These are phyloP conservation scores for Asterophora parasitica DNA, from an alignment of 768 basidiomycete species.

Conservation along the genomic window DNA sequence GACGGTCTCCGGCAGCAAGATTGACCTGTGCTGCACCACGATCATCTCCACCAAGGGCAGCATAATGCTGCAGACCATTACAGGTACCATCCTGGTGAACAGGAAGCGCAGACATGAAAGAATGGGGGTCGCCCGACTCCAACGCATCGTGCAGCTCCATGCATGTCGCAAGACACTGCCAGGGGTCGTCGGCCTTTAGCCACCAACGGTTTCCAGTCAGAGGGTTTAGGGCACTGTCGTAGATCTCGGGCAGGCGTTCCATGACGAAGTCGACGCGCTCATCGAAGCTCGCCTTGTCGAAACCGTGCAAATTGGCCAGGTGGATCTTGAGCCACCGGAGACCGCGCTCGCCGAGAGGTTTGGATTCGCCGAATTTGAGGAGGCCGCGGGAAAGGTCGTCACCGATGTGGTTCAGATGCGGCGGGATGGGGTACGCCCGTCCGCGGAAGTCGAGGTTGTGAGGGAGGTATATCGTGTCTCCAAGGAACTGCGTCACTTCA, in stretches of 20 bases:
- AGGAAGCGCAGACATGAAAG: slow-evolving; percentile 67
- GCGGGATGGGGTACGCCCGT: slow-evolving; percentile 93
- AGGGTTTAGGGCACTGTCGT: slow-evolving; percentile 79
- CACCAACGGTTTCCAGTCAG: slow-evolving; percentile 81
- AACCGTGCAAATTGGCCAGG: slow-evolving; percentile 87
- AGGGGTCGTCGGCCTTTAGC: slow-evolving; percentile 88
- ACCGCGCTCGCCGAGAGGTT: slow-evolving; percentile 78
- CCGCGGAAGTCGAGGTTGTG: slow-evolving; percentile 98
- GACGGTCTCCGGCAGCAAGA: slow-evolving; percentile 74
- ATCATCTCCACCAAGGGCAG: slow-evolving; percentile 90
- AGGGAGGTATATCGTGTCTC: slow-evolving; percentile 85
- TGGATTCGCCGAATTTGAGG: slow-evolving; percentile 74
- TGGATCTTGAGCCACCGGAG: slow-evolving; percentile 96
- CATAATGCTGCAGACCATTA: slow-evolving; percentile 98
- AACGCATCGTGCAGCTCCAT: slow-evolving; percentile 83
- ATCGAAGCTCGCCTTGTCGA: slow-evolving; percentile 91
- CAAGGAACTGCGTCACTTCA: slow-evolving; percentile 58
- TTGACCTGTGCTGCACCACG: slow-evolving; percentile 92
- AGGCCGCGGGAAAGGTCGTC: slow-evolving; percentile 90
- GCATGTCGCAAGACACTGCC: slow-evolving; percentile 95
- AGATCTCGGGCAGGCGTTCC: slow-evolving; percentile 69
- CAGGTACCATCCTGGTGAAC: slow-evolving; percentile 98
- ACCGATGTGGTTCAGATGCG: slow-evolving; percentile 92
- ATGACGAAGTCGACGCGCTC: slow-evolving; percentile 82
- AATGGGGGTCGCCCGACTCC: slow-evolving; percentile 60